Evolutionary conservation across 1,284 basidiomycete species (phyloP).

Genomic region (Tylopilus sp.): DNA sequence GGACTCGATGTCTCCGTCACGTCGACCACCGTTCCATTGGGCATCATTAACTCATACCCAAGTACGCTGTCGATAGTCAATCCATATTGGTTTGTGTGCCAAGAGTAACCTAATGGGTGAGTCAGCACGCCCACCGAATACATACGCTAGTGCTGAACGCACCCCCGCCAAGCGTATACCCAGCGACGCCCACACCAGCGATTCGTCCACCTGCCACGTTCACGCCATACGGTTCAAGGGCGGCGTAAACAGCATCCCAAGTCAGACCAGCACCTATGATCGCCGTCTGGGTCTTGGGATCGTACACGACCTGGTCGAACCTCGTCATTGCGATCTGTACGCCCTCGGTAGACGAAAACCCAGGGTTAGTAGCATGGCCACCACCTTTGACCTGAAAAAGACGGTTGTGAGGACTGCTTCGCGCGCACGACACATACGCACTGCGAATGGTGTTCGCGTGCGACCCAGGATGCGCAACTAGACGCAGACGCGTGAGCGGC

Average conservation of each 20-base stretch:
- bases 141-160: neutral
- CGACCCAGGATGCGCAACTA: neutral
- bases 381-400: neutral
- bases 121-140: too few species aligned
- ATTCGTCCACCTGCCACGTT: neutral
- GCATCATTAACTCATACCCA: neutral
- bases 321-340: neutral
- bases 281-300: neutral
- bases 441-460: neutral
- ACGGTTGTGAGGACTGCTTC: neutral
- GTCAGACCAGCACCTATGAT: neutral
- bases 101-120: neutral
- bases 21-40: constrained; percentile 2
- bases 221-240: neutral
- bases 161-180: neutral
- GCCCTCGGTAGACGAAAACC: neutral
- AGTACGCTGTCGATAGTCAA: neutral
- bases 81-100: neutral
- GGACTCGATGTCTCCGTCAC: constrained; percentile 52
- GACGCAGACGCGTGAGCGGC: neutral
- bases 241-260: neutral
- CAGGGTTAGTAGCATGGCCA: neutral
- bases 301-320: neutral
- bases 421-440: neutral
- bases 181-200: neutral